Base-by-base conservation (phyloP, 2,329 filamentous ascomycete species). In the Penicillium sp. region DNA sequence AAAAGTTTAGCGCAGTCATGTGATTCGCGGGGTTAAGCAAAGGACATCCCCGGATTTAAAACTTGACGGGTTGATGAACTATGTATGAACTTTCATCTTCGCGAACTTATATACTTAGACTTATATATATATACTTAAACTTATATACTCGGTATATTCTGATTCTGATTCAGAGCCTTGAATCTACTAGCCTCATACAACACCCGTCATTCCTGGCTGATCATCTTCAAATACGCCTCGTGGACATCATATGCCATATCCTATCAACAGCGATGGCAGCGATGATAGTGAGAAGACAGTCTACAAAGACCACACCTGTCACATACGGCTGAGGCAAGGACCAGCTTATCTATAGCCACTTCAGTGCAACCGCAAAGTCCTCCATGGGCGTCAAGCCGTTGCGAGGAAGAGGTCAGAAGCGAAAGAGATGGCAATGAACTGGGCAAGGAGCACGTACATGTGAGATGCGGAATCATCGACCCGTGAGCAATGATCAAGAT, bases 371-470 rank as follows among this genome's bases (percentile, higher is more conserved):
- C 2, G 21, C 21, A 25, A 41, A 25, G 2, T 25, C 7, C 21
- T 25, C 40, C 6, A 5, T 15, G 3, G 13, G 40, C 21, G 9
- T 23, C 40, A 25, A 16, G 13, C 40, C 0, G 63, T 60, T 13
- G 58, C 60, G 21, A 64, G 86, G 73, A 88, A 88, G 31, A 23
- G 5, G 62, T 85, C 87, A 70, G 85, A 81, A 2, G 84, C 83
- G 63, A 83, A 87, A 0, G 83, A 85, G 11, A 88, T 72, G 54
- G 80, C 84, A 52, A 86, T 79, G 5, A 85, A 74, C 52, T 87
- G 84, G 16, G 81, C 81, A n/a, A 88, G 71, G 15, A 80, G 69
- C 57, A 87, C 77, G 62, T 86, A 87, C 72, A 50, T 80, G 73
- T 0, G 82, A 78, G 11, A 88, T 81, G 19, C 80, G 80, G 53